These are phyloP conservation scores for Diutina sp. DNA, from an alignment of 1,139 yeast genomes.

Conservation along the genomic window DNA sequence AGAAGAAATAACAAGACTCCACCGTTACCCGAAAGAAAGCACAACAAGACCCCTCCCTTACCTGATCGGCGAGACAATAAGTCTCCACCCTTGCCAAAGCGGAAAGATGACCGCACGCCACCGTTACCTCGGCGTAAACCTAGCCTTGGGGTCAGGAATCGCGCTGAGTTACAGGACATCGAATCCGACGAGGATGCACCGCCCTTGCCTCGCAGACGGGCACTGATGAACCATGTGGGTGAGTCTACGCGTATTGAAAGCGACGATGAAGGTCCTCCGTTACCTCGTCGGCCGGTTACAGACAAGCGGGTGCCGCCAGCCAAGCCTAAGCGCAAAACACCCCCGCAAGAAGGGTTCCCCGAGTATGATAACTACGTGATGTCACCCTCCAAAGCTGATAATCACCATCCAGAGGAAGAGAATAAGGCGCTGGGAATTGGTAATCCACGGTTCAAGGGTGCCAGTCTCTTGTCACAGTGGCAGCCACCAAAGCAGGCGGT, in stretches of 20 bases:
- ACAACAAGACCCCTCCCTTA: not conserved
- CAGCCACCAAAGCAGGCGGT: not conserved
- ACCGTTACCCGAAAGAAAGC: too few relatives aligned
- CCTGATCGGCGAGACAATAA: not conserved
- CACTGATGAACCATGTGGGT: not conserved
- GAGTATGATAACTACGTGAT: not conserved
- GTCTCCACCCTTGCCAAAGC: not conserved
- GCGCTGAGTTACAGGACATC: not conserved
- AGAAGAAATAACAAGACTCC: too few relatives aligned
- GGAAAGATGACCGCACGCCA: not conserved
- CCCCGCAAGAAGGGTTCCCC: not conserved
- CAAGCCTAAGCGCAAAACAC: not conserved
- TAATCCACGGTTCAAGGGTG: not conserved
- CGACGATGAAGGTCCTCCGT: not conserved
- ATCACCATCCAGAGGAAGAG: not conserved
- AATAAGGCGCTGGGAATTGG: not conserved
- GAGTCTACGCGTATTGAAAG: not conserved
- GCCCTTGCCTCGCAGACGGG: not conserved
- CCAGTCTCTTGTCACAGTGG: constrained; percentile 1
- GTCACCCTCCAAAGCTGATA: not conserved
- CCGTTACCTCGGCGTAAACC: not conserved
- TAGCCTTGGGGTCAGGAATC: not conserved
- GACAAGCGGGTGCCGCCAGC: not conserved
- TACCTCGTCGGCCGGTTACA: not conserved
- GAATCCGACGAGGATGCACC: not conserved